Conservation (phyloP, 1,139 yeast genomes). For the Cylindricascospora bacillispora region DNA sequence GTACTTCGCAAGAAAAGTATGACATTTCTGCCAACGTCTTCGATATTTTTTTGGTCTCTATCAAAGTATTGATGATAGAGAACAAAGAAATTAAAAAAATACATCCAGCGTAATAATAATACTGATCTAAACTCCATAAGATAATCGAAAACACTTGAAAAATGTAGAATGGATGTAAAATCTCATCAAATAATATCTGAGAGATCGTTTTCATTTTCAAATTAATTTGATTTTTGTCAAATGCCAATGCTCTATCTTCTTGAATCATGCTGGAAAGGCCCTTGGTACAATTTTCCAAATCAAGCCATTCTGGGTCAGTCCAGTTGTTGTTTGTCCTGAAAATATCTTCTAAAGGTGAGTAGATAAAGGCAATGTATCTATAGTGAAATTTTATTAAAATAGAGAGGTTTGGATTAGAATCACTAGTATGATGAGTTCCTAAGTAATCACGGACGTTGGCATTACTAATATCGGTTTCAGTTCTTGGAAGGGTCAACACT, state of each 20-base stretch:
- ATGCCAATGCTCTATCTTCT: constrained; percentile 57
- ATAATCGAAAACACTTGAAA: constrained; percentile 87
- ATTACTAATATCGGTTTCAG: constrained; percentile 10
- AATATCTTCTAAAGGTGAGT: constrained; percentile 76
- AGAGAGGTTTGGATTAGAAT: constrained; percentile 37
- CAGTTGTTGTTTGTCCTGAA: constrained; percentile 77
- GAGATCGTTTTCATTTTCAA: constrained; percentile 58
- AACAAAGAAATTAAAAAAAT: constrained; percentile 74
- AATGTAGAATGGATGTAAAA: constrained; percentile 85
- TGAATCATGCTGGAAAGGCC: constrained; percentile 64
- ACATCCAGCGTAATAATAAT: constrained; percentile 87
- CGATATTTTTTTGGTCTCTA: constrained; percentile 74
- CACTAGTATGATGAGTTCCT: constrained; percentile 16
- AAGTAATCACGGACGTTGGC: constrained; percentile 5
- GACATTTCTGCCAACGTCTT: constrained; percentile 63
- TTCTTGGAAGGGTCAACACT: constrained; percentile 33
- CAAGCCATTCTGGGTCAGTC: constrained; percentile 70
- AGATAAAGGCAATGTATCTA: constrained; percentile 70
- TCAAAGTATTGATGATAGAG: constrained; percentile 64
- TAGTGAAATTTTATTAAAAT: constrained; percentile 59
- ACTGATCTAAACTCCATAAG: constrained; percentile 85
- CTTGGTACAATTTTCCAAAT: constrained; percentile 41
- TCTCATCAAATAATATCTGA: constrained; percentile 70
- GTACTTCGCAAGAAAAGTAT: constrained; percentile 58
- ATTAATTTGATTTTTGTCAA: constrained; percentile 66